Evolutionary conservation across 2,329 filamentous ascomycete species (phyloP).

Genomic region (Aspergillus puulaauensis): DNA sequence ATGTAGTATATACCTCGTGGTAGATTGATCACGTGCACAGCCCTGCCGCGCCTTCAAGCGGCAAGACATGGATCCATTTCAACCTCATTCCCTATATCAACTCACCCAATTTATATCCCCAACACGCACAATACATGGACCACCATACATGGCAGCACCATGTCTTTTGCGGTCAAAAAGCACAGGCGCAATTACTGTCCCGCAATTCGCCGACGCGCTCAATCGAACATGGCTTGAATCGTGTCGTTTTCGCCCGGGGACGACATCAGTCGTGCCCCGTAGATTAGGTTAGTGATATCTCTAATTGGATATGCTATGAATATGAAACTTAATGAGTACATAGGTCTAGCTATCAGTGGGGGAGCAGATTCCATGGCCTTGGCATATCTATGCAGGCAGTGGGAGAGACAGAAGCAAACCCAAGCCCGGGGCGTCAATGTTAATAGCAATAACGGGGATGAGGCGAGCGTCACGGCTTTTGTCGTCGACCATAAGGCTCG

Average conservation of each 20-base stretch:
- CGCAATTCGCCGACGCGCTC: conserved; percentile 31
- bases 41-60: neutral
- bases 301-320: neutral
- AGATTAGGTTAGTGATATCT: conserved; percentile 25
- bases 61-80: neutral
- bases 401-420: conserved; percentile 20
- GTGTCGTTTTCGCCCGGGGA: conserved; percentile 12
- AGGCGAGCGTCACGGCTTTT: conserved; percentile 50
- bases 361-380: conserved; percentile 98
- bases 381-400: conserved; percentile 66
- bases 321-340: neutral
- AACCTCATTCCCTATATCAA: neutral
- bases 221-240: conserved; percentile 29
- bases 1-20: neutral
- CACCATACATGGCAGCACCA: conserved; percentile 19
- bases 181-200: conserved; percentile 22
- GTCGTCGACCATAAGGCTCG: conserved; percentile 63
- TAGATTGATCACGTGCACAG: neutral
- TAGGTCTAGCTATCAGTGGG: conserved; percentile 81
- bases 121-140: neutral
- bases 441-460: conserved; percentile 14
- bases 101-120: neutral
- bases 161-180: conserved; percentile 7
- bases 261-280: conserved; percentile 19
- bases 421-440: neutral